These are phyloP conservation scores for Orbilia blumenaviensis DNA, from an alignment of 2,329 filamentous ascomycete species.

Conservation along the genomic window DNA sequence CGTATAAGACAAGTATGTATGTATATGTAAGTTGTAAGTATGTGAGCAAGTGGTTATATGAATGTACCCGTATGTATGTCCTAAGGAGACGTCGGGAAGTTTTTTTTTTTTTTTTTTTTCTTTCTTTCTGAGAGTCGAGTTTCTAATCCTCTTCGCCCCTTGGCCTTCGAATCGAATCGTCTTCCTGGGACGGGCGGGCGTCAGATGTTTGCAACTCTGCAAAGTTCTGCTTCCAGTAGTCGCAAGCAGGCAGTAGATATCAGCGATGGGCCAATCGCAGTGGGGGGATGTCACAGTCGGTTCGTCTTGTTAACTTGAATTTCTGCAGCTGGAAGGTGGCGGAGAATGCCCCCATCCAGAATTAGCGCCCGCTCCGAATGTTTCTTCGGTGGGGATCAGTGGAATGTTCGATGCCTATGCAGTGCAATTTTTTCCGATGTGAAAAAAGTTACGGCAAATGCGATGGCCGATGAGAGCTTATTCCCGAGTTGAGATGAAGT, in stretches of 20 bases:
- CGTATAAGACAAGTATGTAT: not conserved
- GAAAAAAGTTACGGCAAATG: too few relatives aligned
- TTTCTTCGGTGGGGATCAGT: constrained; percentile 11
- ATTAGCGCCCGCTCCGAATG: constrained; percentile 33
- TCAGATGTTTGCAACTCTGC: constrained; percentile 39
- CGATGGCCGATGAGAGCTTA: not conserved
- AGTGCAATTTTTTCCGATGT: not conserved
- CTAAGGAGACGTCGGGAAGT: constrained; percentile 14
- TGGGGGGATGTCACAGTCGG: constrained; percentile 26
- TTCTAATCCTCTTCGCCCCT: too few relatives aligned
- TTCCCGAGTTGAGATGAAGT: not conserved
- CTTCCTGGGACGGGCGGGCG: constrained; percentile 46
- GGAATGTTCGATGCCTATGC: constrained; percentile 40
- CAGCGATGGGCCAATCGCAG: constrained; percentile 46
- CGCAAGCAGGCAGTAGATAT: constrained; percentile 33
- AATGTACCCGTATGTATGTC: not conserved
- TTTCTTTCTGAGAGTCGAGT: not conserved
- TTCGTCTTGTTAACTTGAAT: constrained; percentile 23
- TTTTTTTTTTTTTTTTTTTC: not conserved
- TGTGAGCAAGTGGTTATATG: too few relatives aligned
- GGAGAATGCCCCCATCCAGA: constrained; percentile 35
- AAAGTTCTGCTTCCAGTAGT: constrained; percentile 50
- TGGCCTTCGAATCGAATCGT: constrained; percentile 20
- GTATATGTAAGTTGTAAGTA: not conserved
- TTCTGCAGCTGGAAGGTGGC: constrained; percentile 38